Conservation (phyloP, 805 yeast genomes). For the Clavispora santaluciae region DNA sequence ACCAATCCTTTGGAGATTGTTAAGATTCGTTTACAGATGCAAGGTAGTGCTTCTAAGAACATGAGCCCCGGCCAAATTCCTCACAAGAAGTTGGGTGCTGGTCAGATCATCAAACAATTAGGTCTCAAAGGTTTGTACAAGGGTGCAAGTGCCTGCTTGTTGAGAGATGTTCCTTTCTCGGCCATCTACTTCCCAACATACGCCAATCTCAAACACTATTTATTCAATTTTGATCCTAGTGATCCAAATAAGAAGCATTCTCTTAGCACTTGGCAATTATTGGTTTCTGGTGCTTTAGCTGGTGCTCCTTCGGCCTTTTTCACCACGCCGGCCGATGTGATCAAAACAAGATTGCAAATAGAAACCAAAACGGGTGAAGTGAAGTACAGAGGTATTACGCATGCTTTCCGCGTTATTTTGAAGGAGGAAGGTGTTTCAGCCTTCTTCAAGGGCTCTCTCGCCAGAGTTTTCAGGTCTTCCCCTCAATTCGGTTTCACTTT, state of each 20-base stretch:
- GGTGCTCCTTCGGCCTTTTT: conserved; percentile 97
- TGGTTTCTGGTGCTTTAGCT: conserved; percentile 87
- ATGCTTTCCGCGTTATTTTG: conserved; percentile 70
- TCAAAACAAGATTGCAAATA: conserved; percentile 90
- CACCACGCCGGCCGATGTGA: conserved; percentile 96
- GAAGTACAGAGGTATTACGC: conserved; percentile 67
- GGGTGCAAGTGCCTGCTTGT: conserved; percentile 86
- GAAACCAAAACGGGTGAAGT: conserved; percentile 75
- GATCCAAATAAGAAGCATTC: conserved; percentile 52
- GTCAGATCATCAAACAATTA: conserved; percentile 67
- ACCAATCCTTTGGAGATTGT: conserved; percentile 96
- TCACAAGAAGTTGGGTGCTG: conserved; percentile 47
- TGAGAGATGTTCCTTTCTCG: conserved; percentile 94
- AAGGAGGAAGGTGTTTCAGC: conserved; percentile 82
- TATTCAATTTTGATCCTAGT: conserved; percentile 78
- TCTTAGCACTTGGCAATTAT: conserved; percentile 77
- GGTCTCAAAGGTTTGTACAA: conserved; percentile 85
- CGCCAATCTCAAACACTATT: conserved; percentile 80
- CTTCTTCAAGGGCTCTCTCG: conserved; percentile 94
- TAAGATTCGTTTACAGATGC: conserved; percentile 90
- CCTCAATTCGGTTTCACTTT: conserved; percentile 97
- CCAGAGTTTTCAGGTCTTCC: conserved; percentile 89
- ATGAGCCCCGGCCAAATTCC: conserved; percentile 36
- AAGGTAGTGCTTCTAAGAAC: conserved; percentile 53
- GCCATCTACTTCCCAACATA: conserved; percentile 97